A percentile compares a stretch with the other conserved stretches of the same genome.
These are phyloP conservation scores for Candida boidinii DNA, from an alignment of 805 yeast genomes.

Conservation along the genomic window DNA sequence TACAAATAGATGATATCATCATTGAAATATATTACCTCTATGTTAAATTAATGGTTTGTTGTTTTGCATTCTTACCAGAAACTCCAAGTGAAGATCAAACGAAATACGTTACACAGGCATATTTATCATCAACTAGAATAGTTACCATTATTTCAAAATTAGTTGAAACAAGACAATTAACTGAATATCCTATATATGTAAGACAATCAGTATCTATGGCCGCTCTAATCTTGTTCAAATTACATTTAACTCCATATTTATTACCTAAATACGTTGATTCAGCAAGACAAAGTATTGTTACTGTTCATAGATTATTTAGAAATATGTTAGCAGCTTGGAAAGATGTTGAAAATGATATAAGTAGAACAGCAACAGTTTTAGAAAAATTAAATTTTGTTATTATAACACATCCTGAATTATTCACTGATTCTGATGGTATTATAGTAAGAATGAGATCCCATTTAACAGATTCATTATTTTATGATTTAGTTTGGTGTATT, in stretches of 20 bases:
- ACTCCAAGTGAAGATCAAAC: constrained; percentile 84
- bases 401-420: constrained; percentile 79
- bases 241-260: constrained; percentile 70
- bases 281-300: constrained; percentile 87
- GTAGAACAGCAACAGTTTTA: constrained; percentile 83
- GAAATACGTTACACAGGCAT: constrained; percentile 74
- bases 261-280: constrained; percentile 73
- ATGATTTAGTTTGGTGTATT: constrained; percentile 88
- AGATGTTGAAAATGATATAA: constrained; percentile 80
- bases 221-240: constrained; percentile 68
- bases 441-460: constrained; percentile 88
- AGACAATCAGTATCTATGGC: constrained; percentile 82
- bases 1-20: constrained; percentile 57
- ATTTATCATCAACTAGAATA: constrained; percentile 70
- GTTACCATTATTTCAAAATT: constrained; percentile 70
- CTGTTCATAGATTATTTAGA: constrained; percentile 80
- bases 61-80: constrained; percentile 87
- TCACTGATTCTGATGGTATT: constrained; percentile 63
- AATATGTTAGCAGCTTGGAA: constrained; percentile 91
- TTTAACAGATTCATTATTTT: constrained; percentile 81
- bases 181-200: constrained; percentile 79
- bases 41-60: constrained; percentile 72
- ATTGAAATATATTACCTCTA: constrained; percentile 75
- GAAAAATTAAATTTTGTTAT: constrained; percentile 84
- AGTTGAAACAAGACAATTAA: constrained; percentile 58